Evolutionary conservation across 257 asterid genomes (phyloP).

Genomic region (Jaltomata sinuosa): DNA sequence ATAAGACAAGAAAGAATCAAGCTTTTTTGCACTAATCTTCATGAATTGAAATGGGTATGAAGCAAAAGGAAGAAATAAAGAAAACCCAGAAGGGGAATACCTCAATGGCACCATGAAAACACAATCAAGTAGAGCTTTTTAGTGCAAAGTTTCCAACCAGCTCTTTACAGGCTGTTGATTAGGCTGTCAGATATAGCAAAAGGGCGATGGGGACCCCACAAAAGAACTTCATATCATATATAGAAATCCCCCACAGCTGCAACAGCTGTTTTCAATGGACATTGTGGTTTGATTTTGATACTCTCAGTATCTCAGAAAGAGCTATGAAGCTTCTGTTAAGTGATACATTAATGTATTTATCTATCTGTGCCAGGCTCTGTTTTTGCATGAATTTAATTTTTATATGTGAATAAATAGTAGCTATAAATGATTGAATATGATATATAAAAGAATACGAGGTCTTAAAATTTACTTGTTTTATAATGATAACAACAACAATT

Average conservation of each 20-base stretch:
- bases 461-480: neutral
- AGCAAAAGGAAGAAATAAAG: constrained; percentile 4
- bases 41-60: neutral
- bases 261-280: constrained; percentile 36
- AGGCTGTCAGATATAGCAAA: constrained; percentile 47
- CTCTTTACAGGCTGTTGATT: constrained; percentile 72
- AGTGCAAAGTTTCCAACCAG: constrained; percentile 31
- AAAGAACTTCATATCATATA: neutral
- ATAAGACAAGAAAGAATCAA: neutral
- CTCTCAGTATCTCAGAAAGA: constrained; percentile 16
- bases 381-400: neutral
- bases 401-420: neutral
- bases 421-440: neutral
- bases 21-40: neutral
- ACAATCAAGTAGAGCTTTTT: constrained; percentile 23
- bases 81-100: neutral
- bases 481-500: too few species aligned
- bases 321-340: constrained; percentile 21
- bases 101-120: constrained; percentile 16
- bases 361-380: neutral
- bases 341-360: neutral
- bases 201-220: constrained; percentile 35
- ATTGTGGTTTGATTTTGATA: constrained; percentile 17
- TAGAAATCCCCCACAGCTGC: constrained; percentile 6
- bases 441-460: neutral